Conservation (phyloP, 1,284 basidiomycete genomes). For the Lentinus polychrous region DNA sequence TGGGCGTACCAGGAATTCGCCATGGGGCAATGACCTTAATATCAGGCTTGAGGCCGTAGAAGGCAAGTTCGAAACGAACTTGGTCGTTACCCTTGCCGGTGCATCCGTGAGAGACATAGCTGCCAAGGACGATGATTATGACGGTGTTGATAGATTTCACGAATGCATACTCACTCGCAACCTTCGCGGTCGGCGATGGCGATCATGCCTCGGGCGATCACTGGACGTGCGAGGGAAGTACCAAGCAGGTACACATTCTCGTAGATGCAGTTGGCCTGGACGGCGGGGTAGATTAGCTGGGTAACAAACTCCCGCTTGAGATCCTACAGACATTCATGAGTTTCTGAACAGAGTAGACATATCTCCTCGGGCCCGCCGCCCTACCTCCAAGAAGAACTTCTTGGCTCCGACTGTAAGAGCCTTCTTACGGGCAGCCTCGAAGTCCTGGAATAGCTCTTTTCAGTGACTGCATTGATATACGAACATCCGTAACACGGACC, state of each 20-base stretch:
- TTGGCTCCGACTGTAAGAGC: constrained; percentile 90
- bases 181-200: constrained; percentile 84
- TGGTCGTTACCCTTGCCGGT: constrained; percentile 99
- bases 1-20: constrained; percentile 77
- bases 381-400: constrained; percentile 88
- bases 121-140: constrained; percentile 23
- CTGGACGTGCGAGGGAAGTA: constrained; percentile 95
- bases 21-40: constrained; percentile 99
- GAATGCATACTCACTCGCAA: constrained; percentile 68
- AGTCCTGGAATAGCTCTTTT: constrained; percentile 71
- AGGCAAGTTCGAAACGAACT: constrained; percentile 98
- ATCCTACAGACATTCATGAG: constrained; percentile 47
- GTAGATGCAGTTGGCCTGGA: constrained; percentile 99
- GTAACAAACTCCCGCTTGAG: constrained; percentile 94
- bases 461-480: neutral
- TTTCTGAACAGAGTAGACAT: neutral
- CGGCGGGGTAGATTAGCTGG: constrained; percentile 95
- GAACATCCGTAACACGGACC: constrained; percentile 32
- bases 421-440: constrained; percentile 88
- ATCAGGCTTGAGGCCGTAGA: constrained; percentile 96
- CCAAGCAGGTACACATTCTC: constrained; percentile 99
- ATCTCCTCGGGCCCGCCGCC: neutral
- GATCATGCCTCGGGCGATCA: constrained; percentile 99
- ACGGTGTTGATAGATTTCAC: neutral
- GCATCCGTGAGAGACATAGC: constrained; percentile 96